phyloP scores from a whole-genome alignment of 2,329 filamentous ascomycete species.

The Alternaria consortialis region DNA sequence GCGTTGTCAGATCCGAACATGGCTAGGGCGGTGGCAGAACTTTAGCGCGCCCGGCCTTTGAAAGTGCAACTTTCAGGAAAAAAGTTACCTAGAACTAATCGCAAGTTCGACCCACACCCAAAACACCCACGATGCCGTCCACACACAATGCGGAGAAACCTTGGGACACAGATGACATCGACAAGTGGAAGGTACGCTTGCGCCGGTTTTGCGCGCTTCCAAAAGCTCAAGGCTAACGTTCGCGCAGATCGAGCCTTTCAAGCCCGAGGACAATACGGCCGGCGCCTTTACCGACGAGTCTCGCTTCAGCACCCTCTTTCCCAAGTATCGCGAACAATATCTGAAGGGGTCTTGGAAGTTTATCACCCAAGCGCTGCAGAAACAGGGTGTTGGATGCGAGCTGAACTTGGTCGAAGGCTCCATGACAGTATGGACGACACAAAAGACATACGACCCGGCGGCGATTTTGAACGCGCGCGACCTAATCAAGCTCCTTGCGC shows the following conservation, averaged over 20 bases:
- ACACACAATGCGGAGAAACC: conserved; percentile 78
- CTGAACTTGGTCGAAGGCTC: conserved; percentile 94
- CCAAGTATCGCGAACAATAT: conserved; percentile 96
- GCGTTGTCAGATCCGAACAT: not conserved
- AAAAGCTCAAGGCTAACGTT: conserved; percentile 4
- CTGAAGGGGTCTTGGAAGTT: conserved; percentile 92
- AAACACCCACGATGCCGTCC: conserved; percentile 73
- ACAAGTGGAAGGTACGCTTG: conserved; percentile 83
- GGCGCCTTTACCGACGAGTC: conserved; percentile 94
- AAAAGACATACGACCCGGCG: conserved; percentile 90
- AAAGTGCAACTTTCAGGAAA: conserved; percentile 19
- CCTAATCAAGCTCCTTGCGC: conserved; percentile 88
- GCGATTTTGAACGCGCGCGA: conserved; percentile 93
- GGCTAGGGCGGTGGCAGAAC: conserved; percentile 15
- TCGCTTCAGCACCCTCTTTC: conserved; percentile 85
- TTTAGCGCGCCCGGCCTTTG: conserved; percentile 10
- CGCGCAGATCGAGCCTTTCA: conserved; percentile 78
- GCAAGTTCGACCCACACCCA: not conserved
- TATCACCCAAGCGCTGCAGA: conserved; percentile 86
- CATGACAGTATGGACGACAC: conserved; percentile 96
- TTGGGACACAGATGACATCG: conserved; percentile 95
- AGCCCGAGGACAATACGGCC: conserved; percentile 80
- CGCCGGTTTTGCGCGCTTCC: not conserved
- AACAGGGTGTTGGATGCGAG: conserved; percentile 86
- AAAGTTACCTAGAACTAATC: conserved; percentile 18